These are phyloP conservation scores for Parmales sp. DNA, from an alignment of 108 stramenopile genomes.

Conservation along the genomic window DNA sequence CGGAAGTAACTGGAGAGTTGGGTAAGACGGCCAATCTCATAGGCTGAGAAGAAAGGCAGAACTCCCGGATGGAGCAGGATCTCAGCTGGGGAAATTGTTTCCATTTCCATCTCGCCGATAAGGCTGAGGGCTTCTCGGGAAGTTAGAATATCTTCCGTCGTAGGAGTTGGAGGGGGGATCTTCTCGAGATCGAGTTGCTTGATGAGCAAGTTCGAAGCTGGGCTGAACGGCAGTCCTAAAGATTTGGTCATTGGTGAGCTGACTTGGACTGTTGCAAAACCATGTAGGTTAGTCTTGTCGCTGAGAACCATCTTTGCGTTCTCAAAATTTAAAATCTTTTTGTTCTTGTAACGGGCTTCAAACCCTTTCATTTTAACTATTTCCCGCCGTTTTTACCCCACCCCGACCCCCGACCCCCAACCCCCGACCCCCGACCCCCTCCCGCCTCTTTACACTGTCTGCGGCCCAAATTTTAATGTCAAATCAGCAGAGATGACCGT, in stretches of 20 bases:
- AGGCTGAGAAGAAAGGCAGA: not conserved
- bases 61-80: not conserved
- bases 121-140: not conserved
- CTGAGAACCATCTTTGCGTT: too few species aligned
- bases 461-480: too few species aligned
- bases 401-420: too few species aligned
- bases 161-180: not conserved
- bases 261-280: too few species aligned
- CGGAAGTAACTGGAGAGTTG: not conserved
- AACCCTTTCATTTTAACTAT: too few species aligned
- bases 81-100: not conserved
- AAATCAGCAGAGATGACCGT: not conserved
- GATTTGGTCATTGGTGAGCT: too few species aligned
- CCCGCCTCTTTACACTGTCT: too few species aligned
- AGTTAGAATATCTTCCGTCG: not conserved
- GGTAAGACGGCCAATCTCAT: not conserved
- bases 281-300: too few species aligned
- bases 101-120: not conserved
- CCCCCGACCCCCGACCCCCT: too few species aligned
- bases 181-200: not conserved
- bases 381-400: too few species aligned
- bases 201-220: not conserved
- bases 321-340: too few species aligned
- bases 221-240: slow-evolving; percentile 1
- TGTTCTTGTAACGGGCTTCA: too few species aligned